Evolutionary conservation across 169 alveolate species (phyloP).

Genomic region (Neospora caninum): DNA sequence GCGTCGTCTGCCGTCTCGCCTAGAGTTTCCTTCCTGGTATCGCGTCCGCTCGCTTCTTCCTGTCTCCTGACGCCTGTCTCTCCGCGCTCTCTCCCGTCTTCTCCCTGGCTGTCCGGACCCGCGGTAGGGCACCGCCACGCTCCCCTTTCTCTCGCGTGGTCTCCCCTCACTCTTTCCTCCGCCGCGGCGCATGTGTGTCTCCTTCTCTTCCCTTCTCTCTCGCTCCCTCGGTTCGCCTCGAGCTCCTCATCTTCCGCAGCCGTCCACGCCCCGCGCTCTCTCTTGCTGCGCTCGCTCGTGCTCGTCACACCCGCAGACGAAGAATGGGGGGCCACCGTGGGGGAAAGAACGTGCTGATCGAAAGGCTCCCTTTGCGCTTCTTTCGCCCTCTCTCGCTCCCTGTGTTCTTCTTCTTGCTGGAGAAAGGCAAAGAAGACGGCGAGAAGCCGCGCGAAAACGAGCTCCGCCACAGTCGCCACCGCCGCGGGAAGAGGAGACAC

Average conservation of each 20-base stretch:
- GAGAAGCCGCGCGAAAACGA: neutral
- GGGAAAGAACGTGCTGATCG: too few relatives aligned
- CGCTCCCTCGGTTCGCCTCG: too few relatives aligned
- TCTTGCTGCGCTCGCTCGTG: neutral
- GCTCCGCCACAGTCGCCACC: neutral
- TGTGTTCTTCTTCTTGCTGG: neutral
- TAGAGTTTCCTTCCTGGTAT: neutral
- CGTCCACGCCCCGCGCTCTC: neutral
- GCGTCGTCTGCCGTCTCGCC: too few relatives aligned
- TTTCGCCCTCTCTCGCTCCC: neutral
- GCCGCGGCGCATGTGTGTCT: too few relatives aligned
- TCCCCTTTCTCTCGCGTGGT: too few relatives aligned
- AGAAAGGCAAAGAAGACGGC: neutral
- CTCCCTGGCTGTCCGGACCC: neutral
- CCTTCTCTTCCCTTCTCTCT: too few relatives aligned
- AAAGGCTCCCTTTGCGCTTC: too few relatives aligned
- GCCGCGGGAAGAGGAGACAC: neutral
- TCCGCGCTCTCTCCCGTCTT: neutral
- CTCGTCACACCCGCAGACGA: too few relatives aligned
- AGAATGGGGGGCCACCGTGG: too few relatives aligned
- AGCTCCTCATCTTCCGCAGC: neutral
- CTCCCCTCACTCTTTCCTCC: too few relatives aligned
- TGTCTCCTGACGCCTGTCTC: neutral
- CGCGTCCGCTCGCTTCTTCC: neutral
- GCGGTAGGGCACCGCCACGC: too few relatives aligned